These are phyloP conservation scores for Fusarium austroafricanum DNA, from an alignment of 2,329 filamentous ascomycete genomes.

Conservation along the genomic window DNA sequence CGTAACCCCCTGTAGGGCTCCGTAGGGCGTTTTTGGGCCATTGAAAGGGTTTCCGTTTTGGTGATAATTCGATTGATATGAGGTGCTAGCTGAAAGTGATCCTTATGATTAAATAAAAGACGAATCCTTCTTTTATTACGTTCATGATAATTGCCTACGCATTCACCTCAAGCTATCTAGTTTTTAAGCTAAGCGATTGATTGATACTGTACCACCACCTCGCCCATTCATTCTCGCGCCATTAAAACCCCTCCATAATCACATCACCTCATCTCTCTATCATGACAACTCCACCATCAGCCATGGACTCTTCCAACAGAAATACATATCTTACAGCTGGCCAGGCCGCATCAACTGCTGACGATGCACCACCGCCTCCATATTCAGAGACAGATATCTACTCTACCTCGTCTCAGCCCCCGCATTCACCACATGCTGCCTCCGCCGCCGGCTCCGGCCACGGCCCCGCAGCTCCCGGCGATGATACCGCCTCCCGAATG, in stretches of 20 bases:
- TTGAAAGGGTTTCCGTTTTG: background rate
- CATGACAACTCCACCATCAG: conserved; percentile 36
- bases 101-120: conserved; percentile 22
- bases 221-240: background rate
- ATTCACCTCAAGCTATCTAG: background rate
- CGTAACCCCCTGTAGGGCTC: conserved; percentile 29
- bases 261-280: conserved; percentile 4
- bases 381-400: conserved; percentile 69
- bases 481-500: conserved; percentile 53
- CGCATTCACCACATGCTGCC: conserved; percentile 36
- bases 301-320: conserved; percentile 24
- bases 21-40: conserved; percentile 6
- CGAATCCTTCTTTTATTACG: background rate
- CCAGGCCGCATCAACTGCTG: conserved; percentile 8
- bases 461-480: conserved; percentile 46
- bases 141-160: background rate
- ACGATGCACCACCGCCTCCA: conserved; percentile 64
- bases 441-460: conserved; percentile 42
- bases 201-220: background rate
- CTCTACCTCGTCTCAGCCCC: conserved; percentile 54
- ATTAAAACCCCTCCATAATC: conserved; percentile 5
- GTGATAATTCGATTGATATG: background rate
- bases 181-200: background rate
- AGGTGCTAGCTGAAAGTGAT: conserved; percentile 2
- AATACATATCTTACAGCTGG: conserved; percentile 31